Base-by-base conservation (phyloP, 257 asterid species). In the Fraxinus excelsior region DNA sequence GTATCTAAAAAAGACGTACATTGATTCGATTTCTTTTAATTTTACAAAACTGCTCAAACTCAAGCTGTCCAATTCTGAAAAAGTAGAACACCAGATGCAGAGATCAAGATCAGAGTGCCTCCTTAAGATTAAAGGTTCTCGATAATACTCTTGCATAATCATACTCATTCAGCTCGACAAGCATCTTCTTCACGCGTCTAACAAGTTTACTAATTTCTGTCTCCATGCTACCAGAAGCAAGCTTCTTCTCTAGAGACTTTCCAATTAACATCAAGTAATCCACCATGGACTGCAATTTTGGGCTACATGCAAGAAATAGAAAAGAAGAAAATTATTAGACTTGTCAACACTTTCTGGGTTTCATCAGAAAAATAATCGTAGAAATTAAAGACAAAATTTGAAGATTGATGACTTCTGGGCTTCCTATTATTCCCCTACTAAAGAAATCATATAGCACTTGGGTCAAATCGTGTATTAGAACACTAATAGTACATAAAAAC, bases 141-240 rank as follows among this genome's bases (percentile, higher is more conserved):
- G 90, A 86, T 49, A 96, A 81, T 0, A 80, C 81, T 80, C 97
- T 85, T 0, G 98, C 98, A 21, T 92, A 90, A 67, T 96, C 98
- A 19, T 92, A 96, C 76, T 91, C 91, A 9, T 96, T 92, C 68
- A 96, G 88, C 69, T 93, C 97, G 80, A 96, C 98, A 68, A 93
- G 88, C 98, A 96, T 96, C 82, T 88, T 96, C 86, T 87, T 96
- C 90, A 96, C 60, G 18, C 94, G 84, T n/a, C 97, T 84, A 26
- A 91, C 97, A 70, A 85, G 89, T 77, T 82, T 84, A 25, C 92
- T 84, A 0, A 83, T 91, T 71, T 96, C 95, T 0, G 78, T 51
- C 46, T 90, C 96, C 80, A 75, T 74, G 29, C 81, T 84, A 21
- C 88, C 82, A 0, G 86, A 71, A 11, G 18, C 73, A 7, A 81